Base-by-base conservation (phyloP, 2,329 filamentous ascomycete genomes). In the Alternaria dauci region DNA sequence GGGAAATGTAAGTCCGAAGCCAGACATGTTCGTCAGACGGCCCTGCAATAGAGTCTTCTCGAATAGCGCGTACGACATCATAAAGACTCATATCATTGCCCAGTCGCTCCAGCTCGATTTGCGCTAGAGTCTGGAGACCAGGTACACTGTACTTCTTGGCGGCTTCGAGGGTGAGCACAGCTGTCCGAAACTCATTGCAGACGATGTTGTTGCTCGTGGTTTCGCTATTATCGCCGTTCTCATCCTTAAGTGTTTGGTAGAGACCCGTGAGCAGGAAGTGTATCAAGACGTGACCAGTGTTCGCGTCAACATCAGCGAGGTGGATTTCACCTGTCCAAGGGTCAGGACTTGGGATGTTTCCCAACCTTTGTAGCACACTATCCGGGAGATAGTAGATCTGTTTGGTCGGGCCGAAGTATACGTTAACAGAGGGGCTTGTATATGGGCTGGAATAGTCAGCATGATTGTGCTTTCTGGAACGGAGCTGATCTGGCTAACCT, bases 231-330 rank as follows among this genome's bases (percentile, higher is more conserved):
- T 26, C 53, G 36, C 34, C 2, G 42, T 48, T 34, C n/a, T 44
- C 30, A 16, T 64, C 30, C 41, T 58, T 44, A 18, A 74, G 68
- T 4, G 70, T 71, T 38, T 74, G 71, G 42, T 74, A 74, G 20
- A 55, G 41, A n/a, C 67, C 69, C 5, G 71, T 72, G 61, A 71
- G 60, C n/a, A 73, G 52, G 56, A 66, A 72, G 39, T 73, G 71
- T 25, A 71, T 58, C 23, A 73, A 36, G 12, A 62, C 58, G 51
- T 73, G 70, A 41, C 62, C 63, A 39, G 56, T 70, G 44, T 52
- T 54, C 43, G 61, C 58, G 32, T 71, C 68, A 6, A 71, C 56
- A 55, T 66, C 52, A 14, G 46, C 48, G 3, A 70, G 43, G 16
- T 51, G 20, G 6, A 67, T 55, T 18, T 52, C 39, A 4, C 12